Evolutionary conservation across 306 rosid species (phyloP), one percentile per base, ranked within the genome.

Genomic region (Astragalus membranaceus): DNA sequence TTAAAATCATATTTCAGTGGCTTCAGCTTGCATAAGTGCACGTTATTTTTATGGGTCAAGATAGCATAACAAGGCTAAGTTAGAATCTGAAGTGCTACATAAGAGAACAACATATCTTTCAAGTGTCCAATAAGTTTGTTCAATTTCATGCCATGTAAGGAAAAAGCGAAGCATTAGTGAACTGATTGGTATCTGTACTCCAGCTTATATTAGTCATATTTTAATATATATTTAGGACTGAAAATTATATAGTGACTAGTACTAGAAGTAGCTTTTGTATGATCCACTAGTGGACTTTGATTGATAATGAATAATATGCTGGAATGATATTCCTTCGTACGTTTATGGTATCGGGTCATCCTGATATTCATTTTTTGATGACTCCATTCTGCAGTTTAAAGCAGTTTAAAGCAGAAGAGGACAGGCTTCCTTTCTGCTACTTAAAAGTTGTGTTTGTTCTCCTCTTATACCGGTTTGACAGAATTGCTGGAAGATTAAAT

Each of bases 1-100:
- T 47, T 26, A 78, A 75, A 50, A 75, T 80, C 78, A 41, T 78
- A 80, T 80, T 80, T 77, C 29, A 26, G 1, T 3, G 6, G n/a
- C 64, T 14, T 47, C 5, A 4, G n/a, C 64, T 14, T 47, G 8
- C 30, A 54, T 33, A 74, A 12, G 41, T 41, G 47, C 61, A 62
- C 44, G 42, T 52, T 48, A 37, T 73, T 51, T 77, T 32, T 15
- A 33, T 35, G 48, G 10, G 69, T 69, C 0, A 52, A 48, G 54
- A 74, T 37, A 43, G 14, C 8, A 58, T 4, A 48, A 29, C 7
- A 11, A 10, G 51, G 65, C 57, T 71, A 72, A 56, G 69, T 11
- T 10, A 67, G 65, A 72, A 78, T 78, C 4, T 56, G 5, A 39
- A 39, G 12, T 66, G 43, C 55, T 46, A 46, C 23, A 33, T 20